Conservation (phyloP, 2,329 filamentous ascomycete genomes). For the Apiospora rasikravindrae region DNA sequence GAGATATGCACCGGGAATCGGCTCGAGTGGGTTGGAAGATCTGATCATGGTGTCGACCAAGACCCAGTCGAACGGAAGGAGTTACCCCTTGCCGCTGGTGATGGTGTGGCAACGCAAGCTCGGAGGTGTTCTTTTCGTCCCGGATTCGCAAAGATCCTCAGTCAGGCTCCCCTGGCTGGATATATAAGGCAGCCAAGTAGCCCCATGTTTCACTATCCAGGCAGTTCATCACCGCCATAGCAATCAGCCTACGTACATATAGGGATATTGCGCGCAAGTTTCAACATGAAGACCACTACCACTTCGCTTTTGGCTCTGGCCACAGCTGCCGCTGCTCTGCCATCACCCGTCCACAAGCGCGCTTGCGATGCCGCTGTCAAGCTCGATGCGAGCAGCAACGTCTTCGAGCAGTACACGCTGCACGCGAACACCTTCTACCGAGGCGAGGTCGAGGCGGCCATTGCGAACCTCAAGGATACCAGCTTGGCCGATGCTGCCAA, state of each 20-base stretch:
- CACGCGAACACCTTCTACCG: conserved; percentile 41
- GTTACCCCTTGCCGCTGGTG: neutral
- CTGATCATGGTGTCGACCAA: neutral
- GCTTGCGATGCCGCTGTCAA: conserved; percentile 36
- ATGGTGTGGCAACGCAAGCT: neutral
- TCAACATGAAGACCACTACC: conserved; percentile 22
- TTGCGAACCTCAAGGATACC: conserved; percentile 40
- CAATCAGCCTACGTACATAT: neutral
- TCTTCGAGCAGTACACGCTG: conserved; percentile 37
- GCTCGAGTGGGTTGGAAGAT: neutral
- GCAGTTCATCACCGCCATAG: neutral
- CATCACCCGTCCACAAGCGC: conserved; percentile 53
- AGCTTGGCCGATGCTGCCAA: conserved; percentile 60
- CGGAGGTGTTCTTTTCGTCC: neutral
- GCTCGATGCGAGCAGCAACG: conserved; percentile 39
- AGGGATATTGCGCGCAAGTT: neutral
- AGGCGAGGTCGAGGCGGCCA: conserved; percentile 35
- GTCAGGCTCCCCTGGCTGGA: neutral
- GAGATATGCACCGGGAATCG: neutral
- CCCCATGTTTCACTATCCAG: neutral
- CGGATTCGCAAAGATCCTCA: neutral
- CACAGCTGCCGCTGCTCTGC: conserved; percentile 49
- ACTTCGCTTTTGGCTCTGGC: conserved; percentile 41
- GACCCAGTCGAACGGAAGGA: neutral
- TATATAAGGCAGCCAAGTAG: neutral